Evolutionary conservation across 2,329 filamentous ascomycete species (phyloP).

Genomic region (Amylocarpus encephaloides): DNA sequence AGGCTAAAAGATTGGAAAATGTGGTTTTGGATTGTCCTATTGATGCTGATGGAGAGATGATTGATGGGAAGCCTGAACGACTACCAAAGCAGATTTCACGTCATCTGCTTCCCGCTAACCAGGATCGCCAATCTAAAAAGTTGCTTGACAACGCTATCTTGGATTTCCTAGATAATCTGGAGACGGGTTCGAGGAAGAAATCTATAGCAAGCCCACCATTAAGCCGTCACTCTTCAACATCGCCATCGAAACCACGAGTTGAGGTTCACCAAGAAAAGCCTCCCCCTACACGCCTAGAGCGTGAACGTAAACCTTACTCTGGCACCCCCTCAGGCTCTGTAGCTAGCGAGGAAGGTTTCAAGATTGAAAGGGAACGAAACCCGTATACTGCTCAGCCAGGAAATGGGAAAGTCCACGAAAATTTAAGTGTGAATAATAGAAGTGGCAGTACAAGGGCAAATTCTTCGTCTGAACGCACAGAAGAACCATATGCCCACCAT

Average conservation of each 20-base stretch:
- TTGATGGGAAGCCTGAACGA: constrained; percentile 59
- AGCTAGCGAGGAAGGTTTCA: constrained; percentile 39
- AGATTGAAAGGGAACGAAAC: constrained; percentile 59
- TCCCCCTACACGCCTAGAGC: constrained; percentile 31
- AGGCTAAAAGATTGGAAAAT: constrained; percentile 62
- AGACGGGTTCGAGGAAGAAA: constrained; percentile 37
- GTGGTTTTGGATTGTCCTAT: constrained; percentile 68
- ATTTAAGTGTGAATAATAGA: constrained; percentile 10
- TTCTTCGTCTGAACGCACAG: constrained; percentile 9
- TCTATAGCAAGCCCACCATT: constrained; percentile 24
- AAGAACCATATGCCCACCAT: constrained; percentile 7
- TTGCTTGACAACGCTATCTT: constrained; percentile 55
- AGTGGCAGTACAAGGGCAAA: constrained; percentile 25
- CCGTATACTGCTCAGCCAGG: constrained; percentile 57
- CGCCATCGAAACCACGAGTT: constrained; percentile 19
- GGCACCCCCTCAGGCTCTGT: constrained; percentile 31
- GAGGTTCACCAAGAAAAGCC: constrained; percentile 22
- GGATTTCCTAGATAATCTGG: constrained; percentile 39
- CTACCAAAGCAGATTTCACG: constrained; percentile 75
- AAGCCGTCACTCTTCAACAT: constrained; percentile 21
- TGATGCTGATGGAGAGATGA: constrained; percentile 45
- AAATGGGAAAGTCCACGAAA: constrained; percentile 48
- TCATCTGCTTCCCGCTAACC: constrained; percentile 58
- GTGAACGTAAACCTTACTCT: constrained; percentile 34
- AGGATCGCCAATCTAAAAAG: constrained; percentile 52